Evolutionary conservation across 164 flowering plant species (phyloP).

Genomic region (Sextonia rubra): DNA sequence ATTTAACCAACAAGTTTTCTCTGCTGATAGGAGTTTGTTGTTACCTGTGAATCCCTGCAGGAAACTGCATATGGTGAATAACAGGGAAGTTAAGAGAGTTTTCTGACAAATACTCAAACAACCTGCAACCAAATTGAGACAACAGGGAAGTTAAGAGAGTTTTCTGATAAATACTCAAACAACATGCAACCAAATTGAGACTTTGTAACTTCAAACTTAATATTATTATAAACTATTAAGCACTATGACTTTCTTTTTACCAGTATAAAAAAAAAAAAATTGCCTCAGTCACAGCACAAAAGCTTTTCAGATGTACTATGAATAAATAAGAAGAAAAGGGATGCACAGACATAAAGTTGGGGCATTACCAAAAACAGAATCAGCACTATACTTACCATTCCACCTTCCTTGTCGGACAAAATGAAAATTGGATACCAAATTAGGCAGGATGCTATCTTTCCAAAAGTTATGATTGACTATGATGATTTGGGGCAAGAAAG

Average conservation of each 20-base stretch:
- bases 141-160: constrained; percentile 69
- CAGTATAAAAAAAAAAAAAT: too few species aligned
- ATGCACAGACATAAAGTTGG: background rate
- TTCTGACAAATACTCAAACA: constrained; percentile 75
- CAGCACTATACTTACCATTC: background rate
- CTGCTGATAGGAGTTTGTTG: background rate
- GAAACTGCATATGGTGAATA: constrained; percentile 84
- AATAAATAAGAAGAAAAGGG: background rate
- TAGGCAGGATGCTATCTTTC: background rate
- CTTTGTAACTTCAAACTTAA: background rate
- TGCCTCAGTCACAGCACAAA: background rate
- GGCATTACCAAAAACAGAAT: background rate
- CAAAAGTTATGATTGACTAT: background rate
- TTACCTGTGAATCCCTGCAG: constrained; percentile 69
- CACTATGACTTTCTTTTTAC: background rate
- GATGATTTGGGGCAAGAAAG: background rate
- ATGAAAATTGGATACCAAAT: background rate
- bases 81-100: constrained; percentile 74
- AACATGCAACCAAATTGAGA: constrained; percentile 42
- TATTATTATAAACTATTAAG: too few species aligned
- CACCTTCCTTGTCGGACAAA: background rate
- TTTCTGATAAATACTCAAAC: constrained; percentile 74
- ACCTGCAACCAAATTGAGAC: constrained; percentile 60
- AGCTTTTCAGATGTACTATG: background rate
- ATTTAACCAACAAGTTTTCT: background rate